A percentile compares a stretch with the other conserved stretches of the same genome.
Conservation (phyloP, 1,139 yeast genomes). For the Nakaseomyces glabratus region DNA sequence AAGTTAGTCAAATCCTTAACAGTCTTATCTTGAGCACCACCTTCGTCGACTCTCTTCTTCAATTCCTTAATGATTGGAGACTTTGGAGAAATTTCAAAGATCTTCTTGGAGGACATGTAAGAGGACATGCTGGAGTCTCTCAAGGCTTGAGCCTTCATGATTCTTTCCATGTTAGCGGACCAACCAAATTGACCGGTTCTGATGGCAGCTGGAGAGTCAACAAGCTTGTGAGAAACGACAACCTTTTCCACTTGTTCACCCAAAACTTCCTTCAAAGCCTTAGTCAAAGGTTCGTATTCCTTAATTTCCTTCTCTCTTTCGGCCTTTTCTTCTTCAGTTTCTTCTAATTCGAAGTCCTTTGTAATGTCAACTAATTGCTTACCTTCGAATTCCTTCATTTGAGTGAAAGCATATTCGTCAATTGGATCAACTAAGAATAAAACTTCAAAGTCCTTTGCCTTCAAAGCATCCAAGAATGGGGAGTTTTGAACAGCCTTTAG, state of each 20-base stretch:
- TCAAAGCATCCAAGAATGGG: conserved; percentile 98
- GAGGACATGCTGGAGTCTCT: conserved; percentile 98
- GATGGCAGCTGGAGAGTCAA: conserved; percentile 99
- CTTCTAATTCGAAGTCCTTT: conserved; percentile 98
- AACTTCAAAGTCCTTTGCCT: conserved; percentile 97
- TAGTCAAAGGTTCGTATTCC: conserved; percentile 88
- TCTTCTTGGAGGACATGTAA: conserved; percentile 99
- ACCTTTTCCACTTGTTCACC: conserved; percentile 99
- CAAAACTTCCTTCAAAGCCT: conserved; percentile 90
- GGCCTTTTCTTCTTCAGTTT: conserved; percentile 95
- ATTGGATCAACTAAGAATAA: conserved; percentile 97
- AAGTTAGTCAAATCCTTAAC: conserved; percentile 96
- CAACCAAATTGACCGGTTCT: conserved; percentile 99
- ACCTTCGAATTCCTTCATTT: conserved; percentile 98
- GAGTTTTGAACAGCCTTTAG: conserved; percentile 97
- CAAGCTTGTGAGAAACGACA: conserved; percentile 93
- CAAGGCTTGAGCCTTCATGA: conserved; percentile 99
- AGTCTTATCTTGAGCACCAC: conserved; percentile 96
- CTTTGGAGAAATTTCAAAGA: conserved; percentile 96
- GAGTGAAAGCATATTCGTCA: conserved; percentile 99
- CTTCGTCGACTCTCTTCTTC: conserved; percentile 91
- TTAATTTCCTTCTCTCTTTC: conserved; percentile 87
- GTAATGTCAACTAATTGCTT: conserved; percentile 98
- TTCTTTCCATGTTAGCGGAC: conserved; percentile 99
- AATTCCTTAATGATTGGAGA: conserved; percentile 93